Conservation (phyloP, 768 basidiomycete species). For the Serendipita sp. region DNA sequence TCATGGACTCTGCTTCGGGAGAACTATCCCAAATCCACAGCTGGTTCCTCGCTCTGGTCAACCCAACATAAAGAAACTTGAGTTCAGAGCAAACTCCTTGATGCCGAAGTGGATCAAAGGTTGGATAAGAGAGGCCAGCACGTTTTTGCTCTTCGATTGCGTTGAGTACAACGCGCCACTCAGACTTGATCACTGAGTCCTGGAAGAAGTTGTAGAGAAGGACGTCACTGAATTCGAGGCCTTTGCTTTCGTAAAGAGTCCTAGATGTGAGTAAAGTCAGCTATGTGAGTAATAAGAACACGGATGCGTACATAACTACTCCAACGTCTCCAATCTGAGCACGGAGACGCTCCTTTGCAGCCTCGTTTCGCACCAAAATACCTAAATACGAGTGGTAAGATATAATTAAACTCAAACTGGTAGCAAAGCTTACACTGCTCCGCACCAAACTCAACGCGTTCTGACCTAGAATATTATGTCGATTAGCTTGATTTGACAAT, state of each 20-base stretch:
- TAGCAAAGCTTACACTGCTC: slow-evolving; percentile 36
- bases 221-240: slow-evolving; percentile 53
- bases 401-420: neutral
- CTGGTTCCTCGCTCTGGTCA: slow-evolving; percentile 52
- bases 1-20: slow-evolving; percentile 37
- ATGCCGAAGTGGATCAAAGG: slow-evolving; percentile 35
- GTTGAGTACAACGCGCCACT: slow-evolving; percentile 47
- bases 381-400: slow-evolving; percentile 25
- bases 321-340: slow-evolving; percentile 42
- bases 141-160: slow-evolving; percentile 17
- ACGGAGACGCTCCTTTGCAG: slow-evolving; percentile 30
- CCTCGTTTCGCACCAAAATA: slow-evolving; percentile 50
- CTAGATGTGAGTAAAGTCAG: slow-evolving; percentile 9
- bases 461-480: neutral
- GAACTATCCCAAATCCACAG: slow-evolving; percentile 56
- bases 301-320: slow-evolving; percentile 5
- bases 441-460: slow-evolving; percentile 41
- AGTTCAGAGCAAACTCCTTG: slow-evolving; percentile 47
- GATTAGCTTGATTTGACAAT: neutral
- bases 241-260: slow-evolving; percentile 50
- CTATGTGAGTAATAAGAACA: neutral
- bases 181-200: slow-evolving; percentile 37
- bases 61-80: slow-evolving; percentile 53
- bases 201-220: slow-evolving; percentile 61
- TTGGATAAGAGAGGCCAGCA: slow-evolving; percentile 21